Conservation (phyloP, 2,329 filamentous ascomycete genomes). For the Westerdykella sp. region DNA sequence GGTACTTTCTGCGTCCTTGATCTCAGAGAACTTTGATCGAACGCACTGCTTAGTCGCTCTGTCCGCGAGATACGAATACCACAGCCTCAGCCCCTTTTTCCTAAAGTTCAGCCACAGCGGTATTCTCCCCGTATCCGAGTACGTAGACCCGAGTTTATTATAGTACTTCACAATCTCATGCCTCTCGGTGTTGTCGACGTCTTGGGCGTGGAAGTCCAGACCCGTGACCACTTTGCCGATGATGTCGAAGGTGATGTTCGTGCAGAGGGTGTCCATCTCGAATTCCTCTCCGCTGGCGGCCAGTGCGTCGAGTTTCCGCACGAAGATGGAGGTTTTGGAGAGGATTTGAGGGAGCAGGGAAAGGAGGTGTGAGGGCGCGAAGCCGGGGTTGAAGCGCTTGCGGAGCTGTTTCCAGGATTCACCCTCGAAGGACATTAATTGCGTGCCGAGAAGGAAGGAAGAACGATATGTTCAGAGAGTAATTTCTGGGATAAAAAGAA, state of each 20-base stretch:
- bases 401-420: slow-evolving; percentile 33
- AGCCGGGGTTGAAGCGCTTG: slow-evolving; percentile 34
- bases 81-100: neutral
- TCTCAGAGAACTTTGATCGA: slow-evolving; percentile 19
- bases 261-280: slow-evolving; percentile 27
- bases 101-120: slow-evolving; percentile 34
- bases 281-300: slow-evolving; percentile 18
- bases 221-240: slow-evolving; percentile 30
- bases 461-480: no score
- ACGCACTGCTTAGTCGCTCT: slow-evolving; percentile 23
- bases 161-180: slow-evolving; percentile 25
- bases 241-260: slow-evolving; percentile 31
- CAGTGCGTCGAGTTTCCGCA: slow-evolving; percentile 23
- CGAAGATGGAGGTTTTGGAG: slow-evolving; percentile 31
- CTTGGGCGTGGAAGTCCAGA: slow-evolving; percentile 26
- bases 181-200: slow-evolving; percentile 7
- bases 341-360: slow-evolving; percentile 31
- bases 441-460: no score
- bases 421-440: slow-evolving; percentile 6
- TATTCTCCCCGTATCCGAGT: slow-evolving; percentile 15
- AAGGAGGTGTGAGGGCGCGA: slow-evolving; percentile 32
- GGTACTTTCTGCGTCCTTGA: slow-evolving; percentile 14
- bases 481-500: neutral
- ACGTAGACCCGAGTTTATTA: slow-evolving; percentile 15
- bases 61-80: slow-evolving; percentile 15